Evolutionary conservation across 495 filamentous ascomycete species (phyloP), one percentile per base, ranked within the genome.

Genomic region (Pyrenula massariospora): DNA sequence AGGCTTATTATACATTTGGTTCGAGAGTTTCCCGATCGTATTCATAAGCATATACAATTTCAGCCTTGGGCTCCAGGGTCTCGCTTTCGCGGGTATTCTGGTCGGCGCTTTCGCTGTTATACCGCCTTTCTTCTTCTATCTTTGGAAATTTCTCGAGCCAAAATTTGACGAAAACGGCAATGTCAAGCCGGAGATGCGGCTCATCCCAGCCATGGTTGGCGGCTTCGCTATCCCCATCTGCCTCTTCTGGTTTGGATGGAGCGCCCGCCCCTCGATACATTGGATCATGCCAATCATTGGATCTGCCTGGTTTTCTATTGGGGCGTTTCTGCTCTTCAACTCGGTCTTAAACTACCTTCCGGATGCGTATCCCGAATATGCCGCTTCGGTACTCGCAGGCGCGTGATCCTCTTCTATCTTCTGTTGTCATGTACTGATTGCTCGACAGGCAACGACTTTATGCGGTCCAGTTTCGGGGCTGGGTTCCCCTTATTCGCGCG

Each of bases 211-310:
- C 1, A 66, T 74, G 22, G 63, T 73, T 24, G 76, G 73, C 36
- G 63, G 63, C 25, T 72, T 77, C 54, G 67, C 69, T 54, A 62
- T 79, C 19, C 72, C 76, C 0, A 64, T 77, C 22, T 71, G 70
- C 42, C 66, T 80, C 0, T 77, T 79, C 67, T 73, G 70, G 69
- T 79, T 77, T 59, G 76, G 72, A 25, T 79, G 76, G 76, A 68
- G 62, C 11, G 60, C 77, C 1, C 56, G 69, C 0, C 52, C 69
- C 0, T 53, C 50, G 5, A 60, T 79, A 25, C 75, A 80, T 54
- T 81, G 77, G 77, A 77, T 81, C 57, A 64, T 79, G 58, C 75
- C 76, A 0, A 74, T 80, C 57, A 69, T 83, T 24, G 82, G 77
- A 5, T 74, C 73, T 0, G 60, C 66, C 12, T 66, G 76, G 10